These are phyloP conservation scores for Cryptococcus depauperatus DNA, from an alignment of 1,284 basidiomycete species.

Conservation along the genomic window DNA sequence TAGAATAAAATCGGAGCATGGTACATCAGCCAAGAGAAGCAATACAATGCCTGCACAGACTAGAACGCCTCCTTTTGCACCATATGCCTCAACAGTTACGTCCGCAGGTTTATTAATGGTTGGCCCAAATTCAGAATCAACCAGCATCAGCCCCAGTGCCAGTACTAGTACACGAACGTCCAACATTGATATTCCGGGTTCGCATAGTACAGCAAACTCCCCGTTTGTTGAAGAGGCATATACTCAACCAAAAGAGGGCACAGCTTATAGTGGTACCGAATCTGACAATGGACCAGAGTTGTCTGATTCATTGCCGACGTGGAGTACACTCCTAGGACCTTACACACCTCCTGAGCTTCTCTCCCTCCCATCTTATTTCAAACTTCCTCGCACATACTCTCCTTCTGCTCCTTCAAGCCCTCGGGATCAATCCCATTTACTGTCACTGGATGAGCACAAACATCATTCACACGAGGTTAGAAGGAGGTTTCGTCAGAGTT, in stretches of 20 bases:
- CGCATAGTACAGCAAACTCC: no score
- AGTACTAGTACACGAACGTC: no score
- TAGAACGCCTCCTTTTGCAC: background rate
- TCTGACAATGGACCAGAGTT: no score
- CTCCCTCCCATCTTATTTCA: background rate
- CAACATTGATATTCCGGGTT: no score
- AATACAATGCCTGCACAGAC: background rate
- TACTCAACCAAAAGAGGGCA: no score
- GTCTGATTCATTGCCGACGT: background rate
- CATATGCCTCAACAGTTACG: background rate
- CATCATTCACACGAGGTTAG: slow-evolving; percentile 8
- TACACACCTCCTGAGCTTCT: slow-evolving; percentile 6
- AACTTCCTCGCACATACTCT: background rate
- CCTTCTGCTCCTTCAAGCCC: slow-evolving; percentile 1
- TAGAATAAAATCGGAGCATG: no score
- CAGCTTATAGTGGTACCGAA: no score
- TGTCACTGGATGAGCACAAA: slow-evolving; percentile 3
- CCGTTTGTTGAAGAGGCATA: no score
- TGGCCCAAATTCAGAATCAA: background rate
- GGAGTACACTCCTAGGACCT: slow-evolving; percentile 6
- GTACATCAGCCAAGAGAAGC: background rate
- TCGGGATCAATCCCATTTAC: background rate
- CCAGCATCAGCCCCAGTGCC: no score
- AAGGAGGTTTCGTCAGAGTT: slow-evolving; percentile 18
- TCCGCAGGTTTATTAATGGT: background rate